phyloP scores from a whole-genome alignment of 108 stramenopile species.

The Cyclotella choctawhatcheeana region DNA sequence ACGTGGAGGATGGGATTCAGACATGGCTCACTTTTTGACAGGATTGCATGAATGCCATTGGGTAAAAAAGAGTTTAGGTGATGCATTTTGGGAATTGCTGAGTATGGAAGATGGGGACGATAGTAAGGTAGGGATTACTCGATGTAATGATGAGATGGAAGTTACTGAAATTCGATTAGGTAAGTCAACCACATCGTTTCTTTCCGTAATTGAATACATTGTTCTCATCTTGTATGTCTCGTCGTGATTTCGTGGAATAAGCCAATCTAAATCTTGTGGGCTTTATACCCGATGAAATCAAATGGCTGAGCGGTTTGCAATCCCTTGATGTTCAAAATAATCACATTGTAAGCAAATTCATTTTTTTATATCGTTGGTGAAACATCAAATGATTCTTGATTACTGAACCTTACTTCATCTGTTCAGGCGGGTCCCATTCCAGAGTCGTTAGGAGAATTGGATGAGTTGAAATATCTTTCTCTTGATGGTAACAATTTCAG shows the following conservation, averaged over 20 bases:
- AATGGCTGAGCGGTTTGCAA: slow-evolving; percentile 44
- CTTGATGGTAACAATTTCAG: slow-evolving; percentile 50
- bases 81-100: slow-evolving; percentile 45
- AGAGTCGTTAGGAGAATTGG: slow-evolving; percentile 28
- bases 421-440: slow-evolving; percentile 40
- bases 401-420: no score
- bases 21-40: slow-evolving; percentile 45
- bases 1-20: slow-evolving; percentile 35
- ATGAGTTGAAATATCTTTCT: slow-evolving; percentile 41
- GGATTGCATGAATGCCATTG: slow-evolving; percentile 55
- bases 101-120: slow-evolving; percentile 25
- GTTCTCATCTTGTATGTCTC: background rate
- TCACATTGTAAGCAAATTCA: slow-evolving; percentile 27
- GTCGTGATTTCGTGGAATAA: background rate
- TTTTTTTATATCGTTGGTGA: no score
- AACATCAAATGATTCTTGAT: no score
- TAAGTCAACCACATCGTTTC: slow-evolving; percentile 1
- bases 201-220: background rate
- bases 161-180: slow-evolving; percentile 46
- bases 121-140: slow-evolving; percentile 35
- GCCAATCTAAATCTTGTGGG: slow-evolving; percentile 43
- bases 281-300: slow-evolving; percentile 49
- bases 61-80: slow-evolving; percentile 44
- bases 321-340: slow-evolving; percentile 49
- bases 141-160: slow-evolving; percentile 50